Conservation (phyloP, 2,329 filamentous ascomycete genomes). For the Colletotrichum tropicale region DNA sequence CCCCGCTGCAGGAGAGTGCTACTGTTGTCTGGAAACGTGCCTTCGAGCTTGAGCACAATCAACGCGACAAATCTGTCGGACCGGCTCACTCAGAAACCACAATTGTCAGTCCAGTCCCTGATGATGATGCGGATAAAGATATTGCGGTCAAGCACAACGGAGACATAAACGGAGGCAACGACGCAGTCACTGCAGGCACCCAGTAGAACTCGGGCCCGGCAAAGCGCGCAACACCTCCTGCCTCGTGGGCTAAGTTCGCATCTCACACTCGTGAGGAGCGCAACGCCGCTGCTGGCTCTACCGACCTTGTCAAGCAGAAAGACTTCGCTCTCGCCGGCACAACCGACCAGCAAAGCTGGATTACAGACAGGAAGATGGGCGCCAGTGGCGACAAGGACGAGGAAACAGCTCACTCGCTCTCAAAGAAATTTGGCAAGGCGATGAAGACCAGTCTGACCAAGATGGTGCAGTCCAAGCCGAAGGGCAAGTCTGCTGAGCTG, state of each 20-base stretch:
- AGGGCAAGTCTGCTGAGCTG: constrained; percentile 13
- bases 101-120: not conserved
- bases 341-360: constrained; percentile 25
- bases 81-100: not conserved
- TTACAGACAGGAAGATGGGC: constrained; percentile 26
- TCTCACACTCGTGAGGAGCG: constrained; percentile 33
- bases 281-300: constrained; percentile 24
- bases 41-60: constrained; percentile 26
- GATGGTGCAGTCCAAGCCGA: constrained; percentile 23
- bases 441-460: constrained; percentile 30
- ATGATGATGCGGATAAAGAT: not conserved
- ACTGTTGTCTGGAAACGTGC: constrained; percentile 31
- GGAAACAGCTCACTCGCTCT: constrained; percentile 26
- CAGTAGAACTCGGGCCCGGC: constrained; percentile 1
- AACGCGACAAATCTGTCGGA: not conserved
- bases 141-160: not conserved
- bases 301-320: constrained; percentile 28
- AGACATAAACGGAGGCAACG: not conserved
- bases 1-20: constrained; percentile 25
- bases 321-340: constrained; percentile 32
- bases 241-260: constrained; percentile 38
- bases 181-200: not conserved
- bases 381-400: not conserved
- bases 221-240: constrained; percentile 24
- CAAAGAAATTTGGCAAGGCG: constrained; percentile 32